Conservation (phyloP, 164 flowering plant genomes). For the Vitis cinerea region DNA sequence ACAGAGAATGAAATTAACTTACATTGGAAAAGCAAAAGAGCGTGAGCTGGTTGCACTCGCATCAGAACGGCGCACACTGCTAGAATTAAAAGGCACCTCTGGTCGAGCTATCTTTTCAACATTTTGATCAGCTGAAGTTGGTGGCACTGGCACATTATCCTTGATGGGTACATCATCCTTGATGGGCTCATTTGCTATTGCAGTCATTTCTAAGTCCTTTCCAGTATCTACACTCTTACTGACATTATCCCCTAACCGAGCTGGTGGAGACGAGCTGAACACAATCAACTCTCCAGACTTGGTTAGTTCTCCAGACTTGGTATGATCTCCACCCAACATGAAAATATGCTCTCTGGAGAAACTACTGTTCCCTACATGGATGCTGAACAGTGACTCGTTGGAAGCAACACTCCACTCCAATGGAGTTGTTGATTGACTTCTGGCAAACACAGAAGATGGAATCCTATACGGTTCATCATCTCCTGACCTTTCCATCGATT, state of each 20-base stretch:
- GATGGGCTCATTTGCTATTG: background rate
- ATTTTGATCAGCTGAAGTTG: constrained; percentile 1
- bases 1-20: constrained; percentile 20
- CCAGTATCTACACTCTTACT: constrained; percentile 7
- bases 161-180: constrained; percentile 1
- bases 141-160: background rate
- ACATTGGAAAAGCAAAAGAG: constrained; percentile 68
- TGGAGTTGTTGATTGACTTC: constrained; percentile 36
- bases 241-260: background rate
- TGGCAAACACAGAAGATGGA: constrained; percentile 63
- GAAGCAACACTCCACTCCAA: constrained; percentile 86
- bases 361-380: constrained; percentile 62
- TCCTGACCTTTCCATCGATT: constrained; percentile 57
- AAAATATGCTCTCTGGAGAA: constrained; percentile 53
- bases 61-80: constrained; percentile 38
- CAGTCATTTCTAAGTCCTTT: constrained; percentile 1
- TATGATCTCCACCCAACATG: constrained; percentile 20
- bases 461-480: constrained; percentile 54
- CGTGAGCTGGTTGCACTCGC: constrained; percentile 34
- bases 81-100: constrained; percentile 12
- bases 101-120: constrained; percentile 4
- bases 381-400: constrained; percentile 87
- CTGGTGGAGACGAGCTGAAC: constrained; percentile 18
- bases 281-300: constrained; percentile 28
- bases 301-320: constrained; percentile 31